Percentiles rank a stretch among this genome's conserved stretches.
Evolutionary conservation across 2,329 filamentous ascomycete genomes (phyloP).

Genomic region (Onygenales sp.): DNA sequence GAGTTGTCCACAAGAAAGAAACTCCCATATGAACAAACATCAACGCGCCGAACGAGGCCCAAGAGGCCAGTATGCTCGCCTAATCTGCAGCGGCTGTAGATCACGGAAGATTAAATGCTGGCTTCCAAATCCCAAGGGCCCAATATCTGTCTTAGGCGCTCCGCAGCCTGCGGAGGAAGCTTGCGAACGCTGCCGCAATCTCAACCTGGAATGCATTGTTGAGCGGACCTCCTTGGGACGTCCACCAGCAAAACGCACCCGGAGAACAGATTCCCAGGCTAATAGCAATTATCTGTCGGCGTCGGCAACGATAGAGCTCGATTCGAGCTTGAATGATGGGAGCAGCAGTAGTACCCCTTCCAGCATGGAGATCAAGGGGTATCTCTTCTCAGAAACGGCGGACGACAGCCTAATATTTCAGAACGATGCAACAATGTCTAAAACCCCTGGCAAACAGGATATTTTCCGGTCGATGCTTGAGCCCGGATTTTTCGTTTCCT

Average conservation of each 20-base stretch:
- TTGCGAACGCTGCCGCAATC: slow-evolving; percentile 13
- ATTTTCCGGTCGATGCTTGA: slow-evolving; percentile 8
- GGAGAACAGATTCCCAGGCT: neutral
- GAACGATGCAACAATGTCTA: neutral
- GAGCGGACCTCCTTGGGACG: slow-evolving; percentile 10
- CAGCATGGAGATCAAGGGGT: neutral
- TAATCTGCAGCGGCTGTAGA: slow-evolving; percentile 13
- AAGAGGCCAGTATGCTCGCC: slow-evolving; percentile 11
- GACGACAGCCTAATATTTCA: neutral
- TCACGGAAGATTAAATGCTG: slow-evolving; percentile 15
- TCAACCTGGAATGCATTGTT: slow-evolving; percentile 11
- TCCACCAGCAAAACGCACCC: slow-evolving; percentile 3
- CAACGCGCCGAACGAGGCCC: neutral
- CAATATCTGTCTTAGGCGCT: slow-evolving; percentile 1
- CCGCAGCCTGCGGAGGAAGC: slow-evolving; percentile 6
- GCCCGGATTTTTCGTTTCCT: slow-evolving; percentile 6
- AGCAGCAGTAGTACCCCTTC: neutral
- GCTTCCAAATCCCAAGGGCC: slow-evolving; percentile 5
- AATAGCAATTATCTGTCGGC: neutral
- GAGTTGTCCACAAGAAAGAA: too few relatives aligned
- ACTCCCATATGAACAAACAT: neutral
- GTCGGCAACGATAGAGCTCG: neutral
- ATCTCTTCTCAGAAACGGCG: neutral
- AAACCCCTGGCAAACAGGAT: neutral
- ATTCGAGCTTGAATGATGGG: neutral